phyloP scores from a whole-genome alignment of 164 flowering plant genomes.

The Vitis labrusca region DNA sequence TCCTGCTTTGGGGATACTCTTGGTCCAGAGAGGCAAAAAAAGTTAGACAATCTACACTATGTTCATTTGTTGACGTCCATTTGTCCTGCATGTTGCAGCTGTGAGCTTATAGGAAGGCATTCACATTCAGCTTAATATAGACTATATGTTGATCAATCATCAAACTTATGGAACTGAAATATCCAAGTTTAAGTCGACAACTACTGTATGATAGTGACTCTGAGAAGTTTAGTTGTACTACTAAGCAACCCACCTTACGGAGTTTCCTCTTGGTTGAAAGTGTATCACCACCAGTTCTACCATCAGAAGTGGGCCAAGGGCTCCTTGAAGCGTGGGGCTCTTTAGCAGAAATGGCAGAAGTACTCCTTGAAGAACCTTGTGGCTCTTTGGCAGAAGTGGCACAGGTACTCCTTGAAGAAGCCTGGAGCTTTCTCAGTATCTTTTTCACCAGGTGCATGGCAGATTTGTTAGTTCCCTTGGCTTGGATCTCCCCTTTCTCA shows the following conservation, averaged over 20 bases:
- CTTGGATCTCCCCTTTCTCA: conserved; percentile 11
- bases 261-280: conserved; percentile 28
- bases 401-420: conserved; percentile 14
- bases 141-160: too few relatives aligned
- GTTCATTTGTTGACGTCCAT: too few relatives aligned
- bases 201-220: not conserved
- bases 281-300: conserved; percentile 13
- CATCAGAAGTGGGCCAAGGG: conserved; percentile 3
- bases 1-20: too few relatives aligned
- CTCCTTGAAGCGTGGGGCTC: not conserved
- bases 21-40: too few relatives aligned
- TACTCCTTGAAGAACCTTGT: too few relatives aligned
- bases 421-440: conserved; percentile 31
- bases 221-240: not conserved
- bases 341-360: too few relatives aligned
- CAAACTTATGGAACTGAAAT: too few relatives aligned
- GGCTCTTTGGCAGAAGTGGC: not conserved
- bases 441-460: conserved; percentile 25
- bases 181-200: too few relatives aligned
- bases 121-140: too few relatives aligned
- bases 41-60: too few relatives aligned
- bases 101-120: too few relatives aligned
- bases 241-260: conserved; percentile 27
- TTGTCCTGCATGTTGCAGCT: too few relatives aligned
- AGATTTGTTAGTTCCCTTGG: conserved; percentile 20